These are phyloP conservation scores for Cordyceps cicadae DNA, from an alignment of 2,329 filamentous ascomycete species.

Conservation along the genomic window DNA sequence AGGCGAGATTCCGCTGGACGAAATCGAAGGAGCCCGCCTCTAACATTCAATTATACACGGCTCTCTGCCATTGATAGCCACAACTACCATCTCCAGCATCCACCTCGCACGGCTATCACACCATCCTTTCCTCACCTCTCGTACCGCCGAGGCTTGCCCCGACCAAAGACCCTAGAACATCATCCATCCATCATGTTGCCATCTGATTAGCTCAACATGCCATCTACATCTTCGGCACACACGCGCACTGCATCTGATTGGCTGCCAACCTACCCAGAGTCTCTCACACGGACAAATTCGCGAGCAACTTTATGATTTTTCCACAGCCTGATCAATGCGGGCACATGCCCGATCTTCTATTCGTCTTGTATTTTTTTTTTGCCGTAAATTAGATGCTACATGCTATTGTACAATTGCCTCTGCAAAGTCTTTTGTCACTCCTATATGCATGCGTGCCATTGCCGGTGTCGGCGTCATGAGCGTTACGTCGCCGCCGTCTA, in stretches of 20 bases:
- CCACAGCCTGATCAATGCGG: neutral
- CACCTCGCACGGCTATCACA: neutral
- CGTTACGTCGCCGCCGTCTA: slow-evolving; percentile 14
- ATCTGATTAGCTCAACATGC: slow-evolving; percentile 7
- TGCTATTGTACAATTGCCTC: neutral
- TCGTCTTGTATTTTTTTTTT: neutral
- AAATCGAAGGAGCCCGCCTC: neutral
- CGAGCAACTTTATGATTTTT: neutral
- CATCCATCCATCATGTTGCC: neutral
- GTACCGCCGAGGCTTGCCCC: neutral
- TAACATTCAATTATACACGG: neutral
- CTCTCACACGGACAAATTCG: neutral
- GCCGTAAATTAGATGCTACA: neutral
- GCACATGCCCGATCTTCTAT: neutral
- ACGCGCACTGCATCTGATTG: neutral
- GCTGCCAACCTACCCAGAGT: neutral
- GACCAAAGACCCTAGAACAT: neutral
- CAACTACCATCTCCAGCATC: neutral
- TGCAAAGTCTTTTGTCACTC: neutral
- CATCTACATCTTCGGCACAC: neutral
- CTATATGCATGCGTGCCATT: neutral
- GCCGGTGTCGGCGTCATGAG: neutral
- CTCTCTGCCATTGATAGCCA: neutral
- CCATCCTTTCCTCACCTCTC: neutral
- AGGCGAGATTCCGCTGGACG: neutral